phyloP scores from a whole-genome alignment of 148 eudicot genomes.

The Nepenthes mirabilis region DNA sequence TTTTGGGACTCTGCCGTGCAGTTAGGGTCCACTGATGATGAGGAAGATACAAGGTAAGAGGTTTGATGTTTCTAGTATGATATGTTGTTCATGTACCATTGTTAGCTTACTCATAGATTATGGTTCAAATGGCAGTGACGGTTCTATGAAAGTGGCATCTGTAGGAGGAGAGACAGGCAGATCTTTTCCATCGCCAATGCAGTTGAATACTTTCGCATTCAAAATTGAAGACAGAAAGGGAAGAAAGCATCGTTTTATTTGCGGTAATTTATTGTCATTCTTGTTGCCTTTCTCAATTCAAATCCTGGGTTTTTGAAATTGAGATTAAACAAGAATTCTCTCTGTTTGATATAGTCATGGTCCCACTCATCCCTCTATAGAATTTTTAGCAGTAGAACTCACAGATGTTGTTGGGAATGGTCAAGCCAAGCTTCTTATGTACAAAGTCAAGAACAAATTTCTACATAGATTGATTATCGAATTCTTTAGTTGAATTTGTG shows the following conservation, averaged over 20 bases:
- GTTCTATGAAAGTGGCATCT: conserved; percentile 56
- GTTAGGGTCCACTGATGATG: conserved; percentile 54
- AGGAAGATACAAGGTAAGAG: conserved; percentile 56
- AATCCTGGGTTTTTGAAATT: no score
- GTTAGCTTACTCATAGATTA: conserved; percentile 6
- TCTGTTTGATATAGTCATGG: no score
- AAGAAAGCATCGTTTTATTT: conserved; percentile 81
- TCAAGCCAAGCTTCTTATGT: no score
- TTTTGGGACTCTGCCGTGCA: conserved; percentile 96
- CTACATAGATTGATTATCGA: no score
- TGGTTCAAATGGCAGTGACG: conserved; percentile 30
- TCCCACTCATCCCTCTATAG: no score
- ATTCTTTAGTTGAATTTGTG: no score
- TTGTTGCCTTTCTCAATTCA: not conserved
- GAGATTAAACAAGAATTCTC: no score
- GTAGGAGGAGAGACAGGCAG: conserved; percentile 48
- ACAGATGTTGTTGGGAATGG: no score
- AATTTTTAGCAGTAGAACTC: no score
- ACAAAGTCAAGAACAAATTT: no score
- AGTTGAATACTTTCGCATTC: conserved; percentile 46
- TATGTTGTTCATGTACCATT: not conserved
- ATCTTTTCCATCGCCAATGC: conserved; percentile 29
- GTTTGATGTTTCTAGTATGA: not conserved
- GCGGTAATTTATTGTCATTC: conserved; percentile 35
- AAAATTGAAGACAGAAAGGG: conserved; percentile 82